Base-by-base conservation (phyloP, 257 asterid genomes). In the Mentha longifolia region DNA sequence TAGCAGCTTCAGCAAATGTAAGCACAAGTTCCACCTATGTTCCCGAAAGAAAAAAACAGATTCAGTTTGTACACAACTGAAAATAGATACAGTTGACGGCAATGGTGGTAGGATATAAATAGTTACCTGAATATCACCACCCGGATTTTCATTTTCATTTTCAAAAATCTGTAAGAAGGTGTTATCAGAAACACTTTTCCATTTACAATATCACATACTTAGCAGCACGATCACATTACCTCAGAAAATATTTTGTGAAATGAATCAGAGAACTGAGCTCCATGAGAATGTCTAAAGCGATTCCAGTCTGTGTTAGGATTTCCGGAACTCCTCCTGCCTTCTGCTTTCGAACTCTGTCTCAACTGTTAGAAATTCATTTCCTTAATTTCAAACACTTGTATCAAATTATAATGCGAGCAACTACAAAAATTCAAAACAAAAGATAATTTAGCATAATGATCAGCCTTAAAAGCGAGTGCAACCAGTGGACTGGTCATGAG, bases 211-310 rank as follows among this genome's bases (percentile, higher is more conserved):
- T 43, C 46, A 61, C 59, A 76, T 55, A 22, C 10, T 65, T 31
- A 41, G 30, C 72, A 50, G 25, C 28, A 60, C 72, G 64, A 76
- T n/a, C 49, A 64, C 61, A 62, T 41, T 79, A 94, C 98, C 96
- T 94, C 98, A 31, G 96, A 84, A 80, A 94, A 94, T 3, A 88
- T 83, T 73, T 86, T 84, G 68, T 88, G 95, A 75, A 94, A 94
- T 12, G 97, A 89, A 83, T 79, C 87, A 52, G 98, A 94, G 85
- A 94, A 94, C 54, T 82, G 80, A 77, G 87, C 59, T 63, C 74
- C 65, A 51, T 65, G 64, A 55, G 85, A 74, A 81, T 80, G 64
- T 85, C 86, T 88, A 67, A 79, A 80, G 73, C 73, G 82, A 65
- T 72, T 77, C 67, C 87, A 75, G 43, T 78, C 82, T 43, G 79